Conservation (phyloP, 208 protist species). For the Leishmania braziliensis region DNA sequence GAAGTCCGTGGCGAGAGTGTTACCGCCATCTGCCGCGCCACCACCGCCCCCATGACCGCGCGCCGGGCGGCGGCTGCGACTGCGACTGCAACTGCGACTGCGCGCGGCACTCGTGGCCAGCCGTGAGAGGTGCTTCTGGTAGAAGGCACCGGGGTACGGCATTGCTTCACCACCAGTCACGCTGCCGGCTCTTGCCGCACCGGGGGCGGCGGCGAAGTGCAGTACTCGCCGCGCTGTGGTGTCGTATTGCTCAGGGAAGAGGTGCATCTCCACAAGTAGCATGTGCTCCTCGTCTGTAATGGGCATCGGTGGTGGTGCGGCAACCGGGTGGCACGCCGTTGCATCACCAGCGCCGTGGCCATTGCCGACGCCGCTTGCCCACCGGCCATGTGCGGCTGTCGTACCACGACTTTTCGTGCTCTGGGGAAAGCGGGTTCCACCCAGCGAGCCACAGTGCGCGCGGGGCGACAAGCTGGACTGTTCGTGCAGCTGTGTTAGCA, state of each 20-base stretch:
- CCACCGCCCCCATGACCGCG: not conserved
- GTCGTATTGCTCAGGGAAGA: conserved; percentile 54
- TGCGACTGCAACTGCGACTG: not conserved
- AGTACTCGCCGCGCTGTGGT: not conserved
- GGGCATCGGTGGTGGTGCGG: conserved; percentile 8
- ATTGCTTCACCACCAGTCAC: not conserved
- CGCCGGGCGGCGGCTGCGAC: conserved; percentile 5
- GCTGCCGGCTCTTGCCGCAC: not conserved
- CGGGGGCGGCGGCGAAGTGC: conserved; percentile 10
- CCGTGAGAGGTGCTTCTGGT: conserved; percentile 10
- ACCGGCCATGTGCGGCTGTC: not conserved
- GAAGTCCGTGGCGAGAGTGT: conserved; percentile 40
- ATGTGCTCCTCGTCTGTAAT: conserved; percentile 60
- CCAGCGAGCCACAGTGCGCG: not conserved
- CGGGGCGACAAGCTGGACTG: not conserved
- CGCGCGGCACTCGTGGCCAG: not conserved
- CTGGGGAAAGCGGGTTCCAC: not conserved
- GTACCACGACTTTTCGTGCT: not conserved
- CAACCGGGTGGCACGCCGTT: not conserved
- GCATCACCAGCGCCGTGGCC: not conserved
- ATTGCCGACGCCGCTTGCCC: not conserved
- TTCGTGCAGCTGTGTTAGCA: not conserved
- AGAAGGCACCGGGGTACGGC: not conserved
- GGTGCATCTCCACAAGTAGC: conserved; percentile 53
- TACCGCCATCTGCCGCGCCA: conserved; percentile 2